Conservation (phyloP, 345 rosid species). For the Kandelia obovata region DNA sequence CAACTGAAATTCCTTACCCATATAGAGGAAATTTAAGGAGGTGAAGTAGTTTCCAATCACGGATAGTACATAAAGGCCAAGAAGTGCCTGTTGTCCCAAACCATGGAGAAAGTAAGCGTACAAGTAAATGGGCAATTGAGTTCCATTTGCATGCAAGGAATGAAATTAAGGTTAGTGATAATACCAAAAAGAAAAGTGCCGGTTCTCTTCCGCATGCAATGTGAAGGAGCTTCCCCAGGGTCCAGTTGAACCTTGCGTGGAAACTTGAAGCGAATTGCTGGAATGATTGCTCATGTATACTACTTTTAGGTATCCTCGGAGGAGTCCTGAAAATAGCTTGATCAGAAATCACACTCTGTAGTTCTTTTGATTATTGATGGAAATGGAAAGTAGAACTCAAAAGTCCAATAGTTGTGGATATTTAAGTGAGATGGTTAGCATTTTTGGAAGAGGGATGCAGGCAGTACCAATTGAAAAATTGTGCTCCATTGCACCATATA, state of each 20-base stretch:
- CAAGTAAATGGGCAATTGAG: neutral
- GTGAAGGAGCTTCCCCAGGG: slow-evolving; percentile 42
- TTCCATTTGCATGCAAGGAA: neutral
- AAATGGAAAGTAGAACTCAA: neutral
- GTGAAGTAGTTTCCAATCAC: slow-evolving; percentile 67
- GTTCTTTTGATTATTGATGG: too few relatives aligned
- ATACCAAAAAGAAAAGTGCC: slow-evolving; percentile 55
- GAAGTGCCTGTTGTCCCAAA: slow-evolving; percentile 34
- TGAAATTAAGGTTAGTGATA: neutral
- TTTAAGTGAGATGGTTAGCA: neutral
- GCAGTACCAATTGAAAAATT: slow-evolving; percentile 55
- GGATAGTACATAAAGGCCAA: slow-evolving; percentile 54
- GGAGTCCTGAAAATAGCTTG: slow-evolving; percentile 44
- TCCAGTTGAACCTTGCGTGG: slow-evolving; percentile 43
- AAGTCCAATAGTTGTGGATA: neutral
- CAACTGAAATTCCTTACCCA: slow-evolving; percentile 40
- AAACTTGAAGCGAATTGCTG: slow-evolving; percentile 37
- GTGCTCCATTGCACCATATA: slow-evolving; percentile 57
- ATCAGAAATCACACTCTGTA: neutral
- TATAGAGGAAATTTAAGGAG: slow-evolving; percentile 69
- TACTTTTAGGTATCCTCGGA: slow-evolving; percentile 44
- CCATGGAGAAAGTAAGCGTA: neutral
- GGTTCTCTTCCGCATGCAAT: slow-evolving; percentile 68
- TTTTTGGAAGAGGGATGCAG: neutral
- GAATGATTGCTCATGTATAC: slow-evolving; percentile 42